These are phyloP conservation scores for Mycena belliarum DNA, from an alignment of 768 basidiomycete species.

Conservation along the genomic window DNA sequence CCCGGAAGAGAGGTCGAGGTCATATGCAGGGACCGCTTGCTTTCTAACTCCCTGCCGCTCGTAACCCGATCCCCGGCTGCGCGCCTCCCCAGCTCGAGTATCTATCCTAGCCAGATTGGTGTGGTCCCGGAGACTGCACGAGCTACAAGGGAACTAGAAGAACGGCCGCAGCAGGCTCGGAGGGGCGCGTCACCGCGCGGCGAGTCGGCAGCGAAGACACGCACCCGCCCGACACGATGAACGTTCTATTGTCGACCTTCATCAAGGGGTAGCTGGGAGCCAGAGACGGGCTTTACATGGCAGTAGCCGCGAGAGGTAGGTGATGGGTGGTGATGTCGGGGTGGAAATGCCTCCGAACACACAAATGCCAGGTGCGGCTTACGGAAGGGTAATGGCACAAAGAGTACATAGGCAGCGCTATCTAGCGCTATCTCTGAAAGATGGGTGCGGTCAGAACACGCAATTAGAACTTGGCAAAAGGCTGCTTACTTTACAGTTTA, in stretches of 20 bases:
- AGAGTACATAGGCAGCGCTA: neutral
- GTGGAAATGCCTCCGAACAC: conserved; percentile 13
- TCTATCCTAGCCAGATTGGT: too few relatives aligned
- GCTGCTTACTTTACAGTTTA: conserved; percentile 10
- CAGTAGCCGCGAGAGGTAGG: conserved; percentile 1
- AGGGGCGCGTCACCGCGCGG: too few relatives aligned
- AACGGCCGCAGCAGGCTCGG: too few relatives aligned
- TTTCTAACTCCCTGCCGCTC: too few relatives aligned
- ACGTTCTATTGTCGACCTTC: conserved; percentile 36
- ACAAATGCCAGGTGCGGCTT: conserved; percentile 3
- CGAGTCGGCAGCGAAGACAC: conserved; percentile 8
- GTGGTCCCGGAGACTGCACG: too few relatives aligned
- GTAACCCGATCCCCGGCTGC: too few relatives aligned
- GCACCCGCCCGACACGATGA: conserved; percentile 41
- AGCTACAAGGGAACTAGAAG: too few relatives aligned
- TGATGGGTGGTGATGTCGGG: conserved; percentile 22
- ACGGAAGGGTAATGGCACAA: conserved; percentile 4
- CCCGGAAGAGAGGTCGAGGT: too few relatives aligned
- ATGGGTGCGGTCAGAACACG: neutral
- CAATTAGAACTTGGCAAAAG: neutral
- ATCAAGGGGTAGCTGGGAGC: conserved; percentile 19
- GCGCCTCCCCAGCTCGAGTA: too few relatives aligned
- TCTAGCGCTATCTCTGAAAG: neutral
- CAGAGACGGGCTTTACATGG: conserved; percentile 14
- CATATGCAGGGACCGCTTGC: too few relatives aligned